phyloP scores from a whole-genome alignment of 1,139 yeast genomes.

The Debaryomycetaceae sp. region DNA sequence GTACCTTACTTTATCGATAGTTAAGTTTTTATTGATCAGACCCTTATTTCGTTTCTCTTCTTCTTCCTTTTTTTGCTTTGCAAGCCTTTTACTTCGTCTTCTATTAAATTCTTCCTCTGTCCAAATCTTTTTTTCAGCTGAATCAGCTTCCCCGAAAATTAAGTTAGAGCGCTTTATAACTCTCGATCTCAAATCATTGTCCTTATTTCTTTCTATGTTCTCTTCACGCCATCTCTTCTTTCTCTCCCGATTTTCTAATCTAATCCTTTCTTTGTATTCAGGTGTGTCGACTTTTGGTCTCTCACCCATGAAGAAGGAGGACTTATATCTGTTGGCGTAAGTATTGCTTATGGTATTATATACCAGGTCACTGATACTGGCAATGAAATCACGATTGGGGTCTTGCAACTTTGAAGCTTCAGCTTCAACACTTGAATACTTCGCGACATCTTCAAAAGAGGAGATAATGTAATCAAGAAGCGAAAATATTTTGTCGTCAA shows the following conservation, averaged over 20 bases:
- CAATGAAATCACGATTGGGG: conserved; percentile 16
- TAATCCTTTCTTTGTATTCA: conserved; percentile 53
- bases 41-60: conserved; percentile 6
- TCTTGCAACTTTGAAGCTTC: neutral
- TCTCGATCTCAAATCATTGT: conserved; percentile 77
- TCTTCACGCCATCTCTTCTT: conserved; percentile 90
- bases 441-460: conserved; percentile 12
- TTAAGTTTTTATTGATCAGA: neutral
- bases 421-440: conserved; percentile 1
- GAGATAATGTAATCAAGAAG: conserved; percentile 26
- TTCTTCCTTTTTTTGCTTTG: conserved; percentile 29
- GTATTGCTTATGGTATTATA: conserved; percentile 27
- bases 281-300: conserved; percentile 29
- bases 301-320: conserved; percentile 15
- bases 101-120: conserved; percentile 66
- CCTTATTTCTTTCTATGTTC: conserved; percentile 78
- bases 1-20: neutral
- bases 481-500: conserved; percentile 16
- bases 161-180: conserved; percentile 68
- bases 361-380: conserved; percentile 28
- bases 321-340: conserved; percentile 15
- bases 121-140: conserved; percentile 64
- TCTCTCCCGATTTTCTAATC: conserved; percentile 75
- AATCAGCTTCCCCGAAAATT: conserved; percentile 60
- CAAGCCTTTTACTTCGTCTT: conserved; percentile 59